phyloP scores from a whole-genome alignment of 306 rosid genomes.

The Fragaria nilgerrensis region DNA sequence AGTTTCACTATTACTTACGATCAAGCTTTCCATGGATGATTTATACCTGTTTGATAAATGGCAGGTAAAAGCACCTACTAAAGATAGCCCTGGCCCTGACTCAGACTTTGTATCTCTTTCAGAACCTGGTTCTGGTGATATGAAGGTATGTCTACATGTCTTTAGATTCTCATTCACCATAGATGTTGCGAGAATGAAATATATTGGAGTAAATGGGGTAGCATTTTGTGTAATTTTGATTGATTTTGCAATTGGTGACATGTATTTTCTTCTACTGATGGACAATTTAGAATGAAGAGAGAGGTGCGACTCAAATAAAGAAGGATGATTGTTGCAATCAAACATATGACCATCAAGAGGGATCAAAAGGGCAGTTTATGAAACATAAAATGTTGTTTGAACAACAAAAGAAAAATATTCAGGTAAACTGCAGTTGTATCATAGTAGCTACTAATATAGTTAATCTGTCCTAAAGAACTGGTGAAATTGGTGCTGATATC shows the following conservation, averaged over 20 bases:
- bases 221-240: slow-evolving; percentile 1
- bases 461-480: slow-evolving; percentile 7
- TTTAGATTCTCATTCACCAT: slow-evolving; percentile 11
- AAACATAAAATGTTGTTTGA: slow-evolving; percentile 49
- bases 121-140: slow-evolving; percentile 37
- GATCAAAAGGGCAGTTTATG: slow-evolving; percentile 21
- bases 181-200: background rate
- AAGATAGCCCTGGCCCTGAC: slow-evolving; percentile 21
- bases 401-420: slow-evolving; percentile 52
- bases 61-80: slow-evolving; percentile 49
- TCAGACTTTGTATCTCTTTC: background rate
- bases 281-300: slow-evolving; percentile 53
- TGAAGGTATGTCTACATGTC: slow-evolving; percentile 41
- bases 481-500: slow-evolving; percentile 20
- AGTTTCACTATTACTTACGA: background rate
- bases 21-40: background rate
- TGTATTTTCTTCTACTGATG: slow-evolving; percentile 10
- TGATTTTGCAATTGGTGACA: slow-evolving; percentile 2
- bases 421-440: slow-evolving; percentile 38
- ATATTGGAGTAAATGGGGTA: background rate
- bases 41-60: slow-evolving; percentile 17
- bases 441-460: background rate
- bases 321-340: slow-evolving; percentile 33
- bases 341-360: slow-evolving; percentile 28
- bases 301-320: slow-evolving; percentile 26